Evolutionary conservation across 2,329 filamentous ascomycete genomes (phyloP), one percentile per base, ranked within the genome.

Genomic region (Trichophyton equinum): DNA sequence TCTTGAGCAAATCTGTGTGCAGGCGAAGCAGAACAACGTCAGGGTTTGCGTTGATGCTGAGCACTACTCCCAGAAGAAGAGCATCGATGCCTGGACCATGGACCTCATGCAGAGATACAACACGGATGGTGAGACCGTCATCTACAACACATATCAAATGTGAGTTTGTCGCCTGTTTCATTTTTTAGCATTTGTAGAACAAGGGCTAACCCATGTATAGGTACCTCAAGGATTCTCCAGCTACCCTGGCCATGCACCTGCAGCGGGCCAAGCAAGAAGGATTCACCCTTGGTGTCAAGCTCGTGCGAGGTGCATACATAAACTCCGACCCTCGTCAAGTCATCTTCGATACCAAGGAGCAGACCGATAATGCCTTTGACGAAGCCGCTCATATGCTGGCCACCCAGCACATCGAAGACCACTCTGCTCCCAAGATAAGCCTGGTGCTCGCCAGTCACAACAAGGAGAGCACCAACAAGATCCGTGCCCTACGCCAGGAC

Each of bases 361-460:
- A 78, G 13, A 80, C 78, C 0, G 77, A 80, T 53, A 63, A 65
- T 2, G 79, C 76, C 64, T 86, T 85, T 70, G 80, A 86, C 65
- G 75, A 74, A n/a, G 76, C 83, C 36, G 78, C 80, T 9, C 74
- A 77, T 53, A 78, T 80, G 25, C 76, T 85, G 2, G 74, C 85
- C 18, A 77, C 75, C 44, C 80, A 84, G 61, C 64, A 66, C 56
- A 71, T 79, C 8, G 75, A 75, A 44, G 68, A 72, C 51, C 64
- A 68, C 0, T 66, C 71, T 13, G 66, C 75, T n/a, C 73, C 74
- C 0, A 66, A 73, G 8, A 73, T 82, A 46, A 77, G 80, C 62
- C 74, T 84, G 33, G 76, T 85, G 60, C 78, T 85, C 59, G 82
- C 82, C 47, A 82, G 82, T 0, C 82, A 85, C 74, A 85, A 85